These are phyloP conservation scores for Cupressus sempervirens DNA, from an alignment of 75 land plant genomes.

Conservation along the genomic window DNA sequence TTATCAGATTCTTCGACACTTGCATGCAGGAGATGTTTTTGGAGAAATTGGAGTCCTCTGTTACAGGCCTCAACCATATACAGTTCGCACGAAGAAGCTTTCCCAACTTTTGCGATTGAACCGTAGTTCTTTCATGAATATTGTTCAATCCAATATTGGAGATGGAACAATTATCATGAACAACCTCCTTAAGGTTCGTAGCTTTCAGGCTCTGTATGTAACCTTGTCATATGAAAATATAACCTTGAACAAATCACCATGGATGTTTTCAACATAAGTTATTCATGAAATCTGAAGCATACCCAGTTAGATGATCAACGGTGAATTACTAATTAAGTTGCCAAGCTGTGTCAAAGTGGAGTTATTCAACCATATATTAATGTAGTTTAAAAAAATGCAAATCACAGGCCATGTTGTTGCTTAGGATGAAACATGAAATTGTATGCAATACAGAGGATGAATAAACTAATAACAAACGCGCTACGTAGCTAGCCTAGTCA, in stretches of 20 bases:
- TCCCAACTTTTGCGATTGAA: conserved; percentile 61
- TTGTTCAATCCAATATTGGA: conserved; percentile 48
- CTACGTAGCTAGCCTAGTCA: neutral
- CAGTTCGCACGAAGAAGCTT: conserved; percentile 54
- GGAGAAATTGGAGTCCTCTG: conserved; percentile 74
- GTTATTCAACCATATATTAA: neutral
- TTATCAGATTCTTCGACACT: conserved; percentile 35
- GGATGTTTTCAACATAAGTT: neutral
- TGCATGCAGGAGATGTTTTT: conserved; percentile 43
- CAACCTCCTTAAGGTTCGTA: conserved; percentile 58
- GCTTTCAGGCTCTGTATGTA: neutral
- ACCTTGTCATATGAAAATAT: neutral
- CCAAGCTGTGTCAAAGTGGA: neutral
- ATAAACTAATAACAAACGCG: neutral
- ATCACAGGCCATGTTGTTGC: neutral
- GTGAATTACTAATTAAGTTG: neutral
- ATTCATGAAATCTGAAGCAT: neutral
- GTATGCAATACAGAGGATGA: neutral
- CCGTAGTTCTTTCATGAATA: conserved; percentile 39
- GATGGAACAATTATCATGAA: conserved; percentile 65
- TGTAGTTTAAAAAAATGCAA: neutral
- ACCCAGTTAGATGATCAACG: neutral
- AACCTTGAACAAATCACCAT: neutral
- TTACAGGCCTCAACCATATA: conserved; percentile 64
- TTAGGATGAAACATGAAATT: neutral